Percentiles rank a stretch among this genome's conserved stretches.
Evolutionary conservation across 495 filamentous ascomycete genomes (phyloP).

Genomic region (Lepidopterella palustris): DNA sequence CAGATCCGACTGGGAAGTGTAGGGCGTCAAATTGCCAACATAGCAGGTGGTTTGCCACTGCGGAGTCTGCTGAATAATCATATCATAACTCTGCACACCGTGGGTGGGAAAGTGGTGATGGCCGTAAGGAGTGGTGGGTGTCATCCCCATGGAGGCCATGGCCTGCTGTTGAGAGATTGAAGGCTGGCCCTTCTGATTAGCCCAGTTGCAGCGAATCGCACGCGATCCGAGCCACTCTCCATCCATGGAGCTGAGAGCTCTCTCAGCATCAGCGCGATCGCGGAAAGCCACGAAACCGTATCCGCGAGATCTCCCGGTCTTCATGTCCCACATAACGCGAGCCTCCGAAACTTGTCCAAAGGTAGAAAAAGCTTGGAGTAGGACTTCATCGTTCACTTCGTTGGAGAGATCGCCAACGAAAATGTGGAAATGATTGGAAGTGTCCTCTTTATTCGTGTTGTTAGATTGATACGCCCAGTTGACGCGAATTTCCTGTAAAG

Average conservation of each 20-base stretch:
- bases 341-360: slow-evolving; percentile 98
- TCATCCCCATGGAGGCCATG: slow-evolving; percentile 98
- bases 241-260: slow-evolving; percentile 95
- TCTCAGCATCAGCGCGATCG: slow-evolving; percentile 88
- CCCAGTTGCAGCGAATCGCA: slow-evolving; percentile 99
- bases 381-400: slow-evolving; percentile 95
- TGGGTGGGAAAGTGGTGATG: slow-evolving; percentile 98
- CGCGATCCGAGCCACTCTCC: slow-evolving; percentile 99
- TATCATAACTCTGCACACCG: slow-evolving; percentile 93
- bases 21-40: slow-evolving; percentile 95
- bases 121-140: slow-evolving; percentile 90
- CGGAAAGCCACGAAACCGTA: slow-evolving; percentile 99
- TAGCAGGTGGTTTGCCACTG: slow-evolving; percentile 99
- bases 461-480: slow-evolving; percentile 99
- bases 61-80: slow-evolving; percentile 95
- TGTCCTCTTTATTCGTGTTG: slow-evolving; percentile 91
- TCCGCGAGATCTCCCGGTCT: slow-evolving; percentile 93
- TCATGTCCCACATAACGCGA: slow-evolving; percentile 99
- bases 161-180: slow-evolving; percentile 96
- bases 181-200: slow-evolving; percentile 98
- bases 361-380: slow-evolving; percentile 91
- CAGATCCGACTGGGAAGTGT: slow-evolving; percentile 92
- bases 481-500: slow-evolving; percentile 84
- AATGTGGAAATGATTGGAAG: slow-evolving; percentile 97
- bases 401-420: slow-evolving; percentile 98